phyloP scores from a whole-genome alignment of 495 filamentous ascomycete species.

The Xylona heveae region DNA sequence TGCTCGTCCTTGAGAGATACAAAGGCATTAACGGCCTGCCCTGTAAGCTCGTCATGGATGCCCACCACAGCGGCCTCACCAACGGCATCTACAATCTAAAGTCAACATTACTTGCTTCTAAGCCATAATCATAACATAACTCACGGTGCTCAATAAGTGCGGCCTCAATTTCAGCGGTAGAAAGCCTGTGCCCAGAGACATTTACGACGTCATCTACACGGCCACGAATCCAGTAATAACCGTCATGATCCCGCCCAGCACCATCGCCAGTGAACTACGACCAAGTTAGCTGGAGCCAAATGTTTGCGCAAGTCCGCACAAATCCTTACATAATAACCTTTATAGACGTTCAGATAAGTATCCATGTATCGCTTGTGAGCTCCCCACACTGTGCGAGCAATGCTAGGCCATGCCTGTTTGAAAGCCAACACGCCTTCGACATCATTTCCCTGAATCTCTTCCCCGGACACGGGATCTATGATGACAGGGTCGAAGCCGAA shows the following conservation, averaged over 20 bases:
- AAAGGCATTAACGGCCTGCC: constrained; percentile 94
- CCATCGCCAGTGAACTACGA: constrained; percentile 90
- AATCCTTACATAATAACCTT: constrained; percentile 80
- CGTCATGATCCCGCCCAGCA: constrained; percentile 90
- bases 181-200: constrained; percentile 86
- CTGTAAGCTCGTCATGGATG: constrained; percentile 77
- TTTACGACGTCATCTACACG: constrained; percentile 98
- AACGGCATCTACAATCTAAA: constrained; percentile 32
- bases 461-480: constrained; percentile 87
- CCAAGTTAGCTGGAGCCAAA: constrained; percentile 15
- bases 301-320: not conserved
- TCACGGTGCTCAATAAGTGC: constrained; percentile 78
- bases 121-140: constrained; percentile 10
- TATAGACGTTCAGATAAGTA: constrained; percentile 94
- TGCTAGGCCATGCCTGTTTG: constrained; percentile 97
- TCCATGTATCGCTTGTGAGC: constrained; percentile 98
- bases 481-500: constrained; percentile 98
- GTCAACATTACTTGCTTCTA: no score
- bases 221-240: constrained; percentile 99
- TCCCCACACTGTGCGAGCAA: constrained; percentile 96
- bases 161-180: constrained; percentile 94
- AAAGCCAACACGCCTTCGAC: constrained; percentile 96
- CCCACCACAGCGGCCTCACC: constrained; percentile 95
- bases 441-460: constrained; percentile 88
- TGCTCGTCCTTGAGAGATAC: constrained; percentile 79